Conservation (phyloP, 2,329 filamentous ascomycete species). For the Stromatinia cepivora region DNA sequence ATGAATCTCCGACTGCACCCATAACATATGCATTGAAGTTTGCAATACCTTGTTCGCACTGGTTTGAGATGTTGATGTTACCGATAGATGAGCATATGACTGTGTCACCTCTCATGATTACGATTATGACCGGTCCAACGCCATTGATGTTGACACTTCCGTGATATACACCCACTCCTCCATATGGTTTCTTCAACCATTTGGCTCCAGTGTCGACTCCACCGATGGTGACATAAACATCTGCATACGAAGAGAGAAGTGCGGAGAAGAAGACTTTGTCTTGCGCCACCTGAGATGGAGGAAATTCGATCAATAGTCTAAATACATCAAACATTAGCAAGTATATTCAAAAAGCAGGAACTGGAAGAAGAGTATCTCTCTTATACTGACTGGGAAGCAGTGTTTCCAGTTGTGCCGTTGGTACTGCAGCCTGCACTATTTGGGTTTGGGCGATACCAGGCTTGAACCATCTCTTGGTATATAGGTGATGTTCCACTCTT, state of each 20-base stretch:
- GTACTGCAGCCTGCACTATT: background rate
- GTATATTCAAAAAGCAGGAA: background rate
- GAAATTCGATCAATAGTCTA: constrained; percentile 8
- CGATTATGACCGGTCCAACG: background rate
- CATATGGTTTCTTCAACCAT: constrained; percentile 4
- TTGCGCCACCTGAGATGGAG: background rate
- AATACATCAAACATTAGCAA: background rate
- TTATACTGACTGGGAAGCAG: constrained; percentile 11
- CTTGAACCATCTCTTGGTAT: background rate
- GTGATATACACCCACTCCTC: constrained; percentile 10
- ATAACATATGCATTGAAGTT: constrained; percentile 13
- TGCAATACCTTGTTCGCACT: background rate
- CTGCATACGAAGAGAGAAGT: background rate
- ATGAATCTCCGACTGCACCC: background rate
- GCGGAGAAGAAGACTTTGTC: constrained; percentile 15
- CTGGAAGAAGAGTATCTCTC: background rate
- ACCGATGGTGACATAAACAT: background rate
- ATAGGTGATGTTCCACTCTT: background rate
- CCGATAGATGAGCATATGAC: background rate
- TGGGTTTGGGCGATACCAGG: constrained; percentile 16
- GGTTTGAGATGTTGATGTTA: background rate
- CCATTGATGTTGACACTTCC: background rate
- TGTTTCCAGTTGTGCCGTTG: background rate
- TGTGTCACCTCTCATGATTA: background rate
- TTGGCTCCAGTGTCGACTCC: background rate